Percentiles rank a stretch among this genome's conserved stretches.
Evolutionary conservation across 2,329 filamentous ascomycete species (phyloP).

Genomic region (Colletotrichum caudatum): DNA sequence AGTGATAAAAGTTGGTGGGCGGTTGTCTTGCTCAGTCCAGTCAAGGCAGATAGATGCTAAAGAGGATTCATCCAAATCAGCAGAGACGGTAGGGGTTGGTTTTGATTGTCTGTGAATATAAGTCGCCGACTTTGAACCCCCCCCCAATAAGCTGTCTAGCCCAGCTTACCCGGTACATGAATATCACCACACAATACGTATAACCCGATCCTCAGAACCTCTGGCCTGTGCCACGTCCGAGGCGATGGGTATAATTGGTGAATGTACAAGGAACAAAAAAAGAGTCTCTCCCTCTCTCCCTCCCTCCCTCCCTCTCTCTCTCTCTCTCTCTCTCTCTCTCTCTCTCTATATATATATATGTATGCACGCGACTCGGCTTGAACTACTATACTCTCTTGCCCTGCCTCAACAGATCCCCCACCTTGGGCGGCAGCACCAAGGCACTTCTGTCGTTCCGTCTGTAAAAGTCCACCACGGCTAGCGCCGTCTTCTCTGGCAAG

Average conservation of each 20-base stretch:
- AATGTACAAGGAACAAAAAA: not conserved
- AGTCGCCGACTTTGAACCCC: too few species aligned
- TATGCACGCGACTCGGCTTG: not conserved
- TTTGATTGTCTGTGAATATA: too few species aligned
- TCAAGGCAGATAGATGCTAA: not conserved
- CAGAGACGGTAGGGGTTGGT: not conserved
- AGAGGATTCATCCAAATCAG: not conserved
- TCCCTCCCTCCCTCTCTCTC: too few species aligned
- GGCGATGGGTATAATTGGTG: slow-evolving; percentile 21
- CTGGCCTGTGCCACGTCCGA: not conserved
- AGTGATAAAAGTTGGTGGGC: too few species aligned
- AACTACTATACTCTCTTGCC: slow-evolving; percentile 69
- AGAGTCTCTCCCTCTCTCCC: too few species aligned
- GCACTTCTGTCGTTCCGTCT: slow-evolving; percentile 88
- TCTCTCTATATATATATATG: not conserved
- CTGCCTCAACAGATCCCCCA: slow-evolving; percentile 77
- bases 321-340: too few species aligned
- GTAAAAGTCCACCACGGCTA: slow-evolving; percentile 89
- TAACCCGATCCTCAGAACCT: too few species aligned
- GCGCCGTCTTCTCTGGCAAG: slow-evolving; percentile 88
- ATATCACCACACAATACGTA: too few species aligned
- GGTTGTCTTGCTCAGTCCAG: not conserved
- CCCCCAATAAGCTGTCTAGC: too few species aligned
- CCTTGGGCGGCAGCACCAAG: slow-evolving; percentile 91
- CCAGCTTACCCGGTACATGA: too few species aligned